phyloP scores from a whole-genome alignment of 2,329 filamentous ascomycete genomes.

The Colletotrichum gloeosporioides region DNA sequence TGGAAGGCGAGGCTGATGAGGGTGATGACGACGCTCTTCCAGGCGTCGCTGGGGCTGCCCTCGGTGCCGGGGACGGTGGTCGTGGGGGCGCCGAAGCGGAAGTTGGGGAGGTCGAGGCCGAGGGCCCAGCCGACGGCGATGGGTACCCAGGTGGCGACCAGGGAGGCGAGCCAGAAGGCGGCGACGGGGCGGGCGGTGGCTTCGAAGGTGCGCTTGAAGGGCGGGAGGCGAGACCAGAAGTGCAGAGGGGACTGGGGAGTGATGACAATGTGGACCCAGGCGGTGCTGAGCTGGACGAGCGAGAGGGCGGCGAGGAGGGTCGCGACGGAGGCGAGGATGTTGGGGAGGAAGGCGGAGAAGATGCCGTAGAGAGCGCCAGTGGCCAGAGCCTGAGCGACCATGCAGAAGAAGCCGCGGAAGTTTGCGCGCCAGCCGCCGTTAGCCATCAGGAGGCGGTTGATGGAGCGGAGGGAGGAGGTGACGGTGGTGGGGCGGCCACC shows the following conservation, averaged over 20 bases:
- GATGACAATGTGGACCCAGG: constrained; percentile 89
- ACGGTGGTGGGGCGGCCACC: constrained; percentile 42
- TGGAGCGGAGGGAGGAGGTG: constrained; percentile 57
- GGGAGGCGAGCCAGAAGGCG: constrained; percentile 63
- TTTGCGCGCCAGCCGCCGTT: constrained; percentile 68
- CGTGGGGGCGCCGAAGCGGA: constrained; percentile 38
- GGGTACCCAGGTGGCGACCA: constrained; percentile 55
- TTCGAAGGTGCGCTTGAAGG: constrained; percentile 67
- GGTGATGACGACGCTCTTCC: constrained; percentile 53
- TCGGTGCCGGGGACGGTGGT: constrained; percentile 41
- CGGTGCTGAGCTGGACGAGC: constrained; percentile 72
- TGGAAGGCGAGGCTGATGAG: constrained; percentile 54
- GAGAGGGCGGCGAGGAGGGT: constrained; percentile 64
- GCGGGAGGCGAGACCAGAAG: constrained; percentile 74
- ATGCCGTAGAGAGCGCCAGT: constrained; percentile 45
- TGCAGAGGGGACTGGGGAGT: constrained; percentile 66
- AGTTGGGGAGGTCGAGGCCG: constrained; percentile 44
- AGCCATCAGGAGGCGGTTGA: constrained; percentile 60
- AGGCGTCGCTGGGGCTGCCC: constrained; percentile 39
- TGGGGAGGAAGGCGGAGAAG: constrained; percentile 48
- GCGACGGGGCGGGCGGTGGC: constrained; percentile 73
- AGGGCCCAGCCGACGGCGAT: constrained; percentile 37
- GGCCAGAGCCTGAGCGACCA: constrained; percentile 42
- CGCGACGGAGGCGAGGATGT: constrained; percentile 51
- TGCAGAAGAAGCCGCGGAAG: constrained; percentile 71